Evolutionary conservation across 306 rosid genomes (phyloP).

Genomic region (Alnus rubra): DNA sequence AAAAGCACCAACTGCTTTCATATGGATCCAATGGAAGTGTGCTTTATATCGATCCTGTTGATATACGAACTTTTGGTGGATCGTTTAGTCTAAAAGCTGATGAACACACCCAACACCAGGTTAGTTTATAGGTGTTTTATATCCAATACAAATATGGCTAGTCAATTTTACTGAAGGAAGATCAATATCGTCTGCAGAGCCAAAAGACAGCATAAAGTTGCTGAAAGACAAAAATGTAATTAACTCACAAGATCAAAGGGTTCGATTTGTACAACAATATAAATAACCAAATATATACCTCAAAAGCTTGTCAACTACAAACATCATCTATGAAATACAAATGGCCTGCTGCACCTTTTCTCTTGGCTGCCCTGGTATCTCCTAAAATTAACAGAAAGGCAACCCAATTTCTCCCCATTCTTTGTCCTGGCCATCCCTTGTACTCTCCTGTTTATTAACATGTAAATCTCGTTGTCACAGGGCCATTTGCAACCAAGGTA

Average conservation of each 20-base stretch:
- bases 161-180: not conserved
- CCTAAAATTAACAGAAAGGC: conserved; percentile 34
- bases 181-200: not conserved
- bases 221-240: conserved; percentile 25
- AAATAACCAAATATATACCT: conserved; percentile 49
- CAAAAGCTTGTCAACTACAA: conserved; percentile 59
- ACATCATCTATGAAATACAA: conserved; percentile 51
- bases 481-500: conserved; percentile 28
- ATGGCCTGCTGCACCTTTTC: conserved; percentile 43
- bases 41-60: too few species aligned
- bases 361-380: conserved; percentile 37
- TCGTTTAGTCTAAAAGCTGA: too few species aligned
- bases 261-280: conserved; percentile 56
- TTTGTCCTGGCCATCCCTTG: conserved; percentile 35
- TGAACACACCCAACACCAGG: too few species aligned
- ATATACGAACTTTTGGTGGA: too few species aligned
- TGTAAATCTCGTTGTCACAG: conserved; percentile 33
- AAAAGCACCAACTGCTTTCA: too few species aligned
- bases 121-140: not conserved
- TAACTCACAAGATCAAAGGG: conserved; percentile 34
- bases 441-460: conserved; percentile 41
- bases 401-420: conserved; percentile 26
- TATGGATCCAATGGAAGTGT: too few species aligned
- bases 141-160: not conserved
- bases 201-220: not conserved